Base-by-base conservation (phyloP, 164 flowering plant species). In the Akebia trifoliata region DNA sequence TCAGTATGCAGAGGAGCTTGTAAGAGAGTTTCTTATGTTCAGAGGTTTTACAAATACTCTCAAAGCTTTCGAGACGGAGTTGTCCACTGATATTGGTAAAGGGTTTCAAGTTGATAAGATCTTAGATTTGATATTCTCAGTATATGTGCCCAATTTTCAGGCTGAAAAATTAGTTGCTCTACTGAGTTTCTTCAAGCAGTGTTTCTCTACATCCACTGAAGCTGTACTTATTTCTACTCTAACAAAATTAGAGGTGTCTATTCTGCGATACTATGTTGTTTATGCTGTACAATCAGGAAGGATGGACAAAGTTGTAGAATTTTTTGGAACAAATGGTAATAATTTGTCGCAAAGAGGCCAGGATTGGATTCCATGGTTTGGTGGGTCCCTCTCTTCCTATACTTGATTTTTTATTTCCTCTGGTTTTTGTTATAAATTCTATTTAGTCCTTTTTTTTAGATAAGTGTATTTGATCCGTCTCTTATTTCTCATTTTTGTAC, bases 351-450 rank as follows among this genome's bases (percentile, higher is more conserved):
- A 65, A 31, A 75, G 72, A 62, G 69, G 66, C 32, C 68, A 80
- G 37, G 92, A 82, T 50, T 91, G 98, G 98, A 74, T 71, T 52
- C 73, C 87, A 42, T 91, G 98, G 98, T 91, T 88, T 73, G 86
- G 97, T 91, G 55, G 48, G 94, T 39, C 17, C 46, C 35, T 39
- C 17, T 44, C 18, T 6, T 55, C 55, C 28, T 35, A 8, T 26
- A 24, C 25, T 53, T 15, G 39, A 36, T 39, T 2, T 15, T 40
- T 21, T 44, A 44, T 44, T 44, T 20, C 14, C 21, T 59, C 44
- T 60, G 34, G 48, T 21, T 47, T 54, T 1, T 20, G 21, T 18
- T 22, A 10, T 37, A 10, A 28, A n/a, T 54, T 4, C 6, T 31
- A 46, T 2, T 53, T 6, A 21, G 32, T 48, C 1, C 32, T 34